Evolutionary conservation across 164 flowering plant genomes (phyloP).

Genomic region (Tinospora cordifolia): DNA sequence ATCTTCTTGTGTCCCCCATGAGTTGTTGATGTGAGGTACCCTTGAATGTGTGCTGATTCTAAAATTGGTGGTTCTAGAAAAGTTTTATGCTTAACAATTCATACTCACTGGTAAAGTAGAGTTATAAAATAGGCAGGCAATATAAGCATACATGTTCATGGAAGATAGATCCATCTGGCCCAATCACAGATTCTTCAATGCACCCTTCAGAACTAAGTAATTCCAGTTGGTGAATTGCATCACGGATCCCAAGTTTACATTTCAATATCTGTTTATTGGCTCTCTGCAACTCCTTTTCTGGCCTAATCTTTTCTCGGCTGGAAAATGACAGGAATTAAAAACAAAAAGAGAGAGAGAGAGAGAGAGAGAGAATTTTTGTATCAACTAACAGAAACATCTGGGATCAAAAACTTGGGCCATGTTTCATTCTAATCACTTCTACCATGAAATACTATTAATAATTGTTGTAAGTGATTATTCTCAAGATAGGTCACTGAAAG

Average conservation of each 20-base stretch:
- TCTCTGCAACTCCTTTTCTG: conserved; percentile 80
- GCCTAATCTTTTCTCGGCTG: conserved; percentile 96
- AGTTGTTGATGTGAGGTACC: not conserved
- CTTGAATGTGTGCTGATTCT: not conserved
- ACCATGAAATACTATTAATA: not conserved
- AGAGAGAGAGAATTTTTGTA: not conserved
- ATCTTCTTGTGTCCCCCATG: not conserved
- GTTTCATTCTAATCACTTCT: not conserved
- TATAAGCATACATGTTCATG: conserved; percentile 71
- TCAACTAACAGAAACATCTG: not conserved
- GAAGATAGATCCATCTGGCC: conserved; percentile 82
- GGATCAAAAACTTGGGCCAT: not conserved
- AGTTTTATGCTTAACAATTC: no score
- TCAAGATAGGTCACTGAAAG: not conserved
- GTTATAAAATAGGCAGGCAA: no score
- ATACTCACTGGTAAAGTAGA: no score
- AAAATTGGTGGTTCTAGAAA: not conserved
- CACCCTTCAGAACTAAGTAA: conserved; percentile 65
- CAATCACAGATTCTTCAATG: conserved; percentile 62
- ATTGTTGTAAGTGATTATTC: not conserved
- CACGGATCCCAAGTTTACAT: conserved; percentile 91
- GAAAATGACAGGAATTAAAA: conserved; percentile 1
- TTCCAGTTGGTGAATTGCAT: conserved; percentile 74
- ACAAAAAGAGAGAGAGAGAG: no score
- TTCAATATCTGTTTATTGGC: conserved; percentile 79